Evolutionary conservation across 352 stramenopile genomes (phyloP), one percentile per base, ranked within the genome.

Genomic region (Globisporangium canariense): DNA sequence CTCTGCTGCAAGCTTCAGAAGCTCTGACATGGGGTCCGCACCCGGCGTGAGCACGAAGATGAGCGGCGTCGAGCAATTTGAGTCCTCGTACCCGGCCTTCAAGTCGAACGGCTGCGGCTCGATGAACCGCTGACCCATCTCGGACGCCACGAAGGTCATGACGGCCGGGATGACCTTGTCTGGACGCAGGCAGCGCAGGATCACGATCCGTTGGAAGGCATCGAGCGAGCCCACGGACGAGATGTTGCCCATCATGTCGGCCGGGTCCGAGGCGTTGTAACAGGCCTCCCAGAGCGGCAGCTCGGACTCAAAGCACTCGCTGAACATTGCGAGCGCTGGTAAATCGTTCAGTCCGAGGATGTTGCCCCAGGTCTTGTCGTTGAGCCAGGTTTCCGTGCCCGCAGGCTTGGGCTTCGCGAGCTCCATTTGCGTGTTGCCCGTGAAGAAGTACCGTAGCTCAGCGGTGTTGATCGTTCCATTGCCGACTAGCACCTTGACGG

Each of bases 41-140:
- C 96, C 96, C 2, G 94, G 93, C 7, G 94, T 97, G 18, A 99
- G 77, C 49, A 99, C 89, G 71, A 99, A 98, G 58, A 99, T 97
- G 7, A 98, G 75, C 13, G 96, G 94, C 30, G 94, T 98, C n/a
- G 89, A 81, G 69, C 88, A 98, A 28, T 85, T 98, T 5, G 91
- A 98, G 68, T 98, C 96, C 20, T 96, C 83, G 58, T 90, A 99
- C 10, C 88, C 90, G 16, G 89, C 90, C 43, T 93, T 93, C 2
- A 99, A 66, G 68, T 98, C 89, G 50, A 99, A 98, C 8, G 89
- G 91, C 63, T 96, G 83, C 4, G 92, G 89, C 67, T 98, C 95
- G 38, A 98, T 97, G 69, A 97, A 98, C 7, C 82, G 78, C 60
- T 94, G 78, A 3, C 94, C 96, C 79, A 97, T 93, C 58, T 96